phyloP scores from a whole-genome alignment of 305 asterid genomes.

The Solanum hybrid region DNA sequence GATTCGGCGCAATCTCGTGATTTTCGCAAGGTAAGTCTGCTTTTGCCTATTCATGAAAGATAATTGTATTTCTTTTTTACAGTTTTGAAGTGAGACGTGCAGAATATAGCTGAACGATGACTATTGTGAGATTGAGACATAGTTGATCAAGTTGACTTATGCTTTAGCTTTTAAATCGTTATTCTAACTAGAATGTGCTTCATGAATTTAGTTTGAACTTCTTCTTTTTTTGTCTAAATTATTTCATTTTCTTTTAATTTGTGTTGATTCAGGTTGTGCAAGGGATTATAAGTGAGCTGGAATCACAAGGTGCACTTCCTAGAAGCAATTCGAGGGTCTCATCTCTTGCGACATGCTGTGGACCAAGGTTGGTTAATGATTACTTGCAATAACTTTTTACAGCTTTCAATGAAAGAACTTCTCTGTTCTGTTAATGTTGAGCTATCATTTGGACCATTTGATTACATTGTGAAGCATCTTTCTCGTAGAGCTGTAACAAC shows the following conservation, averaged over 20 bases:
- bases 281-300: slow-evolving; percentile 96
- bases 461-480: background rate
- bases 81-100: background rate
- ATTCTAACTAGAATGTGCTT: background rate
- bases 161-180: background rate
- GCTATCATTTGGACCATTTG: background rate
- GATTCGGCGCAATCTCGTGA: slow-evolving; percentile 99
- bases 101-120: background rate
- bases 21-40: slow-evolving; percentile 68
- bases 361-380: slow-evolving; percentile 65
- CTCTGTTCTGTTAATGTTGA: background rate
- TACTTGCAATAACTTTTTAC: background rate
- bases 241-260: slow-evolving; percentile 4
- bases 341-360: slow-evolving; percentile 99
- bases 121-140: background rate
- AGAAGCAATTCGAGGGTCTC: slow-evolving; percentile 99
- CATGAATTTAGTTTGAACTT: background rate
- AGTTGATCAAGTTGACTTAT: background rate
- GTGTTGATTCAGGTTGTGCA: slow-evolving; percentile 67
- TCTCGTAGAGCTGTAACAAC: background rate
- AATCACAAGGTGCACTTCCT: slow-evolving; percentile 96
- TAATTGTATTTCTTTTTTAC: background rate
- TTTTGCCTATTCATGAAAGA: background rate
- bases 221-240: background rate
- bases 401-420: background rate